Evolutionary conservation across 2,329 filamentous ascomycete genomes (phyloP).

Genomic region (Ascomycota sp.): DNA sequence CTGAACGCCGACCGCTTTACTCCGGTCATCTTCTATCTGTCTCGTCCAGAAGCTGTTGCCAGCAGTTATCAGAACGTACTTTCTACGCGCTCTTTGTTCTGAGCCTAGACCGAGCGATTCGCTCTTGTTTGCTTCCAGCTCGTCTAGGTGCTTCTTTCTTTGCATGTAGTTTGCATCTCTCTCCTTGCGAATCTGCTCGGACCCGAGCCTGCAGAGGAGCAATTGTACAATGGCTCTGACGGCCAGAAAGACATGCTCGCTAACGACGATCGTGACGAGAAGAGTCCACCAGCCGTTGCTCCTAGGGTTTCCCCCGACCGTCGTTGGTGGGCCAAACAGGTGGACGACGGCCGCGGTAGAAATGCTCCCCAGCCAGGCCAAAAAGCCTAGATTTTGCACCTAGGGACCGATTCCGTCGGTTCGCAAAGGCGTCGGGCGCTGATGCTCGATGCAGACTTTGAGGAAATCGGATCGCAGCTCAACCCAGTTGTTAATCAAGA

Average conservation of each 20-base stretch:
- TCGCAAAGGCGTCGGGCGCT: constrained; percentile 46
- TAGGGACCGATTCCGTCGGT: constrained; percentile 58
- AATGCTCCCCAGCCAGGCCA: constrained; percentile 54
- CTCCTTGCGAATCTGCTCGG: constrained; percentile 18
- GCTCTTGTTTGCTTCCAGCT: constrained; percentile 18
- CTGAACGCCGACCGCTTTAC: constrained; percentile 12
- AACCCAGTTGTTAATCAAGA: constrained; percentile 59
- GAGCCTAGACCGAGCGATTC: constrained; percentile 12
- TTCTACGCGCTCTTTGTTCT: constrained; percentile 17
- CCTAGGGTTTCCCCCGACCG: constrained; percentile 21
- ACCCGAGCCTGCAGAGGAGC: constrained; percentile 17
- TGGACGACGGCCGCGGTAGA: constrained; percentile 55
- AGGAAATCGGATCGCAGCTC: constrained; percentile 59
- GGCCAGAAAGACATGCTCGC: constrained; percentile 50
- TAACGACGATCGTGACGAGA: constrained; percentile 49
- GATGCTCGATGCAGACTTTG: constrained; percentile 57
- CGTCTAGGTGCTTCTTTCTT: constrained; percentile 16
- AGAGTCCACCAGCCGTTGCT: constrained; percentile 43
- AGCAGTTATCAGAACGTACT: constrained; percentile 13
- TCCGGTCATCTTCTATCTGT: constrained; percentile 18
- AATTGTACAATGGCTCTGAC: constrained; percentile 24
- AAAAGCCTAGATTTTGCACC: constrained; percentile 44
- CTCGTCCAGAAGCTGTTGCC: constrained; percentile 20
- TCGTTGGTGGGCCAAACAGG: constrained; percentile 35
- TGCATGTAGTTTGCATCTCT: constrained; percentile 17